Conservation (phyloP, 2,329 filamentous ascomycete genomes). For the Alternaria sp. region DNA sequence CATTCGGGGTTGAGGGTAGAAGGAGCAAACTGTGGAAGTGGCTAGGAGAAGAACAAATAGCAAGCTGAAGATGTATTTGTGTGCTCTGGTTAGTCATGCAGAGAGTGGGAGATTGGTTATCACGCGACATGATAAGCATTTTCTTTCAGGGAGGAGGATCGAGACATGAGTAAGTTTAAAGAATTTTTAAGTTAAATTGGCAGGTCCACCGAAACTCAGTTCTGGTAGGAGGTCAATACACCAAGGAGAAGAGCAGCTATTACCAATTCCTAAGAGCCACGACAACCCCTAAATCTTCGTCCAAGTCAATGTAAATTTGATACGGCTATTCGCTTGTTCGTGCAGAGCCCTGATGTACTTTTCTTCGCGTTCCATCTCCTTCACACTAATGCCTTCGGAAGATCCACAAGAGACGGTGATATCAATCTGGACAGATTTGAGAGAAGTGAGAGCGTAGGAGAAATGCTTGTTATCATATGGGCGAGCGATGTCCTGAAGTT, state of each 20-base stretch:
- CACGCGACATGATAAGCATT: background rate
- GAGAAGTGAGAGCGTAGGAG: background rate
- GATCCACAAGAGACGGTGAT: background rate
- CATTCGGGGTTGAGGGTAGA: background rate
- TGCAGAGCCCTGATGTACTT: background rate
- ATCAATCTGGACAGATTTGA: background rate
- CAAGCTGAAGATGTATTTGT: background rate
- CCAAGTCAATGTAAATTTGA: too few species aligned
- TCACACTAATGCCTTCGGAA: background rate
- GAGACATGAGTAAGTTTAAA: too few species aligned
- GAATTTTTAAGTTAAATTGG: too few species aligned
- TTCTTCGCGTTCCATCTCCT: rapidly evolving
- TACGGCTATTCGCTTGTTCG: too few species aligned
- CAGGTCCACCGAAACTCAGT: too few species aligned
- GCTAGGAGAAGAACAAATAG: background rate
- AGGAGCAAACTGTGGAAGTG: background rate
- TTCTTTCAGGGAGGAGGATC: too few species aligned
- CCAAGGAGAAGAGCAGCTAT: too few species aligned
- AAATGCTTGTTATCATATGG: background rate
- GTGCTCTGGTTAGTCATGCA: background rate
- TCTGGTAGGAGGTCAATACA: too few species aligned
- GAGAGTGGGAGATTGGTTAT: background rate
- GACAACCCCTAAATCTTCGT: too few species aligned
- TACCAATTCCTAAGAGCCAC: too few species aligned
- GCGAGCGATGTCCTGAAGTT: background rate